Conservation (phyloP, 139 green algal species). For the Bryopsis sp. region DNA sequence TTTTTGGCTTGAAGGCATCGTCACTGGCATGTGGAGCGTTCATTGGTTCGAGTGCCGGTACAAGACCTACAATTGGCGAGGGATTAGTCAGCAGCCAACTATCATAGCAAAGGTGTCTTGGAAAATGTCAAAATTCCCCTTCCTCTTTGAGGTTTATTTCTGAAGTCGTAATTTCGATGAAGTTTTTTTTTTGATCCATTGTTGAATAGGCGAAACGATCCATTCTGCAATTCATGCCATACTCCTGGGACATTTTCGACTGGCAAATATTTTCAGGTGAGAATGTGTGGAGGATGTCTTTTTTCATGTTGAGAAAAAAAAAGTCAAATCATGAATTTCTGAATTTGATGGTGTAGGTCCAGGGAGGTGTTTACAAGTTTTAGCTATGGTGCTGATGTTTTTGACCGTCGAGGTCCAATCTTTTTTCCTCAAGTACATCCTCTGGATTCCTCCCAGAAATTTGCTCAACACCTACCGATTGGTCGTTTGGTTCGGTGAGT, state of each 20-base stretch:
- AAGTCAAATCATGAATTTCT: neutral
- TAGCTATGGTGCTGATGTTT: conserved; percentile 29
- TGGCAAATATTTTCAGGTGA: conserved; percentile 31
- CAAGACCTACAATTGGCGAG: conserved; percentile 33
- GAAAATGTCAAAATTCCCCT: too few species aligned
- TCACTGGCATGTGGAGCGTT: conserved; percentile 52
- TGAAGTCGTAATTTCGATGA: too few species aligned
- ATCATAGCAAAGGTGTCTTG: conserved; percentile 47
- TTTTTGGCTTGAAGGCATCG: conserved; percentile 29
- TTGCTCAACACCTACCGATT: conserved; percentile 60
- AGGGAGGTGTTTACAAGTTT: conserved; percentile 7
- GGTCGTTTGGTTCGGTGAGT: conserved; percentile 14
- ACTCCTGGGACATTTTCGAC: conserved; percentile 57
- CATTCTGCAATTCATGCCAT: conserved; percentile 66
- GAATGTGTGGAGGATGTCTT: too few species aligned
- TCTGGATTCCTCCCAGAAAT: conserved; percentile 82
- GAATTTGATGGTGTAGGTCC: conserved; percentile 1
- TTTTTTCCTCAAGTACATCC: conserved; percentile 92
- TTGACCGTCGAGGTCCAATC: conserved; percentile 66
- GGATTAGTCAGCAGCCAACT: conserved; percentile 46
- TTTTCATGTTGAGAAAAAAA: neutral
- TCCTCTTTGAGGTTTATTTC: too few species aligned
- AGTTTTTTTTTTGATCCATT: neutral
- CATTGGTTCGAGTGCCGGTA: conserved; percentile 39
- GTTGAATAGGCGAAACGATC: conserved; percentile 10